Evolutionary conservation across 495 filamentous ascomycete genomes (phyloP).

Genomic region (Lepraria neglecta): DNA sequence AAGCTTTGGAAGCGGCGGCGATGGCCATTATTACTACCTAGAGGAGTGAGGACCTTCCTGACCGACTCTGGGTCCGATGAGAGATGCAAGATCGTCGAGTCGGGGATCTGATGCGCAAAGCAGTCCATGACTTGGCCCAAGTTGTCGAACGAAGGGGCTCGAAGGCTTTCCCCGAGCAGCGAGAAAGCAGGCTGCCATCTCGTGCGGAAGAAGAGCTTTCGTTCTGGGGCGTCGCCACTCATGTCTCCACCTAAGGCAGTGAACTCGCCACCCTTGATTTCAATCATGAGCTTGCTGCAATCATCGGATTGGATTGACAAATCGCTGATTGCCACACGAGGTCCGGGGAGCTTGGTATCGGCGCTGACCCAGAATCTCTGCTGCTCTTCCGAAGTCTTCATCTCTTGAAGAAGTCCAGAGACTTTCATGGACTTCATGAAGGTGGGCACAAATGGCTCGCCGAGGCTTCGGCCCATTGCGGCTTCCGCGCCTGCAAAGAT

Average conservation of each 20-base stretch:
- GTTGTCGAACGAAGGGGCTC: constrained; percentile 5
- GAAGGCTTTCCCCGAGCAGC: constrained; percentile 11
- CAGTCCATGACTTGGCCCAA: constrained; percentile 25
- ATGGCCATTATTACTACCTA: constrained; percentile 13
- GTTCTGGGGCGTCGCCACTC: constrained; percentile 13
- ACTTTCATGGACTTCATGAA: constrained; percentile 27
- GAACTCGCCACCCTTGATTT: constrained; percentile 25
- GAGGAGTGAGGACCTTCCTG: constrained; percentile 9
- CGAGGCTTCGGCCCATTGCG: constrained; percentile 21
- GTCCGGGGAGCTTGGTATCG: constrained; percentile 25
- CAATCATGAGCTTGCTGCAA: constrained; percentile 24
- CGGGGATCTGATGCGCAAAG: constrained; percentile 25
- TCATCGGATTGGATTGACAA: constrained; percentile 22
- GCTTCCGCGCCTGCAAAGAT: constrained; percentile 20
- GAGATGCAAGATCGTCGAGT: constrained; percentile 25
- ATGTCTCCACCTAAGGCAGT: constrained; percentile 24
- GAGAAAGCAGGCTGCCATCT: constrained; percentile 28
- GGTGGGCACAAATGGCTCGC: constrained; percentile 29
- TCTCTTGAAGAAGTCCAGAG: constrained; percentile 22
- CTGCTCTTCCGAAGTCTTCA: constrained; percentile 14
- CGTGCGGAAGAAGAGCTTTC: constrained; percentile 26
- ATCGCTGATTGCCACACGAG: constrained; percentile 26
- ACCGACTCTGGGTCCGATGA: constrained; percentile 18
- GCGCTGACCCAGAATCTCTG: constrained; percentile 23
- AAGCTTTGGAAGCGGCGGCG: constrained; percentile 21